Conservation (phyloP, 352 stramenopile genomes). For the Phytophthora tubulina region DNA sequence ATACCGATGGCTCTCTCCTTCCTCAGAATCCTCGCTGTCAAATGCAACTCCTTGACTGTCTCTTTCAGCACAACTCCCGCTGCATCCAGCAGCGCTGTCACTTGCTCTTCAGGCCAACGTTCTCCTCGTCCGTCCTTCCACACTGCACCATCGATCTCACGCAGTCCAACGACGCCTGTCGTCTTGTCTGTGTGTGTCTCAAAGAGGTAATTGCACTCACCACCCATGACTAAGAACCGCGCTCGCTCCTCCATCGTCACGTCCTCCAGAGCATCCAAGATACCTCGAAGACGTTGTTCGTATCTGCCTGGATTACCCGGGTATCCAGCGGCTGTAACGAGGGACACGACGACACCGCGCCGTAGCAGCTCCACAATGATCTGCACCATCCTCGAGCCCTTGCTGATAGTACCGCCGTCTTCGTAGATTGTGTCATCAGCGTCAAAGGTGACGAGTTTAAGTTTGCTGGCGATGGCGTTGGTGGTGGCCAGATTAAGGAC, state of each 20-base stretch:
- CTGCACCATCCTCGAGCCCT: slow-evolving; percentile 72
- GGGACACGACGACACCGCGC: slow-evolving; percentile 78
- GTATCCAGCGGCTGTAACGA: slow-evolving; percentile 88
- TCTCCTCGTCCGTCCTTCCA: slow-evolving; percentile 88
- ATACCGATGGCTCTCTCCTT: slow-evolving; percentile 96
- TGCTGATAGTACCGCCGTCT: slow-evolving; percentile 78
- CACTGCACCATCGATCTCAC: slow-evolving; percentile 66
- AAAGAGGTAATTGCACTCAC: slow-evolving; percentile 97
- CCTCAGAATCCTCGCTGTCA: slow-evolving; percentile 89
- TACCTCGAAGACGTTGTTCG: slow-evolving; percentile 79
- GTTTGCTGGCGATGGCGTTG: slow-evolving; percentile 70
- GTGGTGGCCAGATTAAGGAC: slow-evolving; percentile 86
- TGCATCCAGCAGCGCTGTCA: slow-evolving; percentile 88
- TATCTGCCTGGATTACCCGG: slow-evolving; percentile 71
- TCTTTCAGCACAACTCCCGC: slow-evolving; percentile 78
- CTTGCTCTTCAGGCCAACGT: slow-evolving; percentile 88
- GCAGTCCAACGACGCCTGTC: slow-evolving; percentile 60
- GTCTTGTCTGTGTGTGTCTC: slow-evolving; percentile 65
- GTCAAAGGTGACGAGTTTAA: slow-evolving; percentile 90
- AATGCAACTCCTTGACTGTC: slow-evolving; percentile 82
- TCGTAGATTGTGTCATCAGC: slow-evolving; percentile 91
- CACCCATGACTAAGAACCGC: slow-evolving; percentile 94
- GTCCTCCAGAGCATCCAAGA: slow-evolving; percentile 68
- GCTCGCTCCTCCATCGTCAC: slow-evolving; percentile 70
- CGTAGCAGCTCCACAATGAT: slow-evolving; percentile 77